These are phyloP conservation scores for Glarea lozoyensis DNA, from an alignment of 495 filamentous ascomycete species.

Conservation along the genomic window DNA sequence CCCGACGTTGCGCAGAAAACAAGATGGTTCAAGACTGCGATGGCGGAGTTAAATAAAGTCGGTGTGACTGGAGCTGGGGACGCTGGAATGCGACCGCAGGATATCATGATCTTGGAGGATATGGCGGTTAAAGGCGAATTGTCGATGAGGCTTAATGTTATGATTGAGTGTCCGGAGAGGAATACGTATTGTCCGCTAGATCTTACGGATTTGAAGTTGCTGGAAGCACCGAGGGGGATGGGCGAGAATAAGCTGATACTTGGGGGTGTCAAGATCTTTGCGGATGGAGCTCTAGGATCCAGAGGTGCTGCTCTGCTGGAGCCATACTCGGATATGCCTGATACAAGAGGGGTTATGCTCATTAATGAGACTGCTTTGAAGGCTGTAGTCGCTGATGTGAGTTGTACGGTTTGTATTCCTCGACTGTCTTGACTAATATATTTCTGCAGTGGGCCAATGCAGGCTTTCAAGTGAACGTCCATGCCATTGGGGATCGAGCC, in stretches of 20 bases:
- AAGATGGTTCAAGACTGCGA: conserved; percentile 41
- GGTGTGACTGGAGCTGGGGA: conserved; percentile 57
- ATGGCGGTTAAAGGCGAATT: conserved; percentile 37
- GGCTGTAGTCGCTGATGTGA: conserved; percentile 24
- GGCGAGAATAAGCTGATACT: conserved; percentile 3
- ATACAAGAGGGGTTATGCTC: conserved; percentile 47
- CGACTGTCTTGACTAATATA: not conserved
- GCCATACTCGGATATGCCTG: conserved; percentile 50
- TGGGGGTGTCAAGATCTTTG: conserved; percentile 15
- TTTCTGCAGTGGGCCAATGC: conserved; percentile 14
- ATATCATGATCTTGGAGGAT: conserved; percentile 40
- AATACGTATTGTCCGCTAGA: conserved; percentile 49
- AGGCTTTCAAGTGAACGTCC: conserved; percentile 35
- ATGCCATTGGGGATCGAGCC: conserved; percentile 54
- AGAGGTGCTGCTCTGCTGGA: conserved; percentile 57
- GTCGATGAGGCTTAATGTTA: conserved; percentile 50
- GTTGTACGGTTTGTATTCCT: not conserved
- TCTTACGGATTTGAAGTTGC: conserved; percentile 16
- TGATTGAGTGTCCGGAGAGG: conserved; percentile 51
- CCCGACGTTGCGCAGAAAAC: conserved; percentile 38
- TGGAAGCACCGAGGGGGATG: conserved; percentile 6
- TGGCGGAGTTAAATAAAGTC: conserved; percentile 45
- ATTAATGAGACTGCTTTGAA: conserved; percentile 45
- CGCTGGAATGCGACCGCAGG: conserved; percentile 43
- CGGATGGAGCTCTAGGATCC: conserved; percentile 55